Conservation (phyloP, 257 asterid species). For the Jacaranda copaia region DNA sequence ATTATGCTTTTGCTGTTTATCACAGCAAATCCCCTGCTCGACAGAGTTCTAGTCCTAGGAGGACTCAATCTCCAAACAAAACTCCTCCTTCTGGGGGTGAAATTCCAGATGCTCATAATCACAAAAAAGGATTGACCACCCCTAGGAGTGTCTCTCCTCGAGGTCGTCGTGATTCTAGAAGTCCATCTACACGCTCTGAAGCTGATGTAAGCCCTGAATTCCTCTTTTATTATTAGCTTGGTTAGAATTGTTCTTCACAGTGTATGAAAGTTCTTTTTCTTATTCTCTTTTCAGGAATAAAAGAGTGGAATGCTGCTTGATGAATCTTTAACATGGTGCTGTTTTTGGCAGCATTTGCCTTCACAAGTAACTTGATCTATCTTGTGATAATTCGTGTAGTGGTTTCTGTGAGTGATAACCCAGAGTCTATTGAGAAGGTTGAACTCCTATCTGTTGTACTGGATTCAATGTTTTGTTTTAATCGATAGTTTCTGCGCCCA, state of each 20-base stretch:
- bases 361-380: slow-evolving; percentile 27
- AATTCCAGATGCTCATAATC: slow-evolving; percentile 64
- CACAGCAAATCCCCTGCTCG: slow-evolving; percentile 80
- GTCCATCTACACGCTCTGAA: slow-evolving; percentile 78
- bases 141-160: slow-evolving; percentile 86
- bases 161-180: slow-evolving; percentile 67
- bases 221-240: neutral
- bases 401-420: slow-evolving; percentile 48
- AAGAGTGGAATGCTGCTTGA: slow-evolving; percentile 28
- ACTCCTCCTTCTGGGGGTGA: slow-evolving; percentile 61
- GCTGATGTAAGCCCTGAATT: slow-evolving; percentile 69
- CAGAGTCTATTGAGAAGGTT: slow-evolving; percentile 52
- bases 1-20: slow-evolving; percentile 23
- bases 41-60: slow-evolving; percentile 71
- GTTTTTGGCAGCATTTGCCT: slow-evolving; percentile 23
- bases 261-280: too few species aligned
- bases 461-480: slow-evolving; percentile 38
- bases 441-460: slow-evolving; percentile 59
- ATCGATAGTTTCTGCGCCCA: slow-evolving; percentile 41
- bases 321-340: slow-evolving; percentile 18
- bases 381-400: slow-evolving; percentile 49
- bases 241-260: neutral
- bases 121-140: slow-evolving; percentile 59
- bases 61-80: slow-evolving; percentile 75
- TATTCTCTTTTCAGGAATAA: slow-evolving; percentile 48